Percentiles rank a stretch among this genome's conserved stretches.
Evolutionary conservation across 2,329 filamentous ascomycete genomes (phyloP).

Genomic region (Metarhizium rileyi): DNA sequence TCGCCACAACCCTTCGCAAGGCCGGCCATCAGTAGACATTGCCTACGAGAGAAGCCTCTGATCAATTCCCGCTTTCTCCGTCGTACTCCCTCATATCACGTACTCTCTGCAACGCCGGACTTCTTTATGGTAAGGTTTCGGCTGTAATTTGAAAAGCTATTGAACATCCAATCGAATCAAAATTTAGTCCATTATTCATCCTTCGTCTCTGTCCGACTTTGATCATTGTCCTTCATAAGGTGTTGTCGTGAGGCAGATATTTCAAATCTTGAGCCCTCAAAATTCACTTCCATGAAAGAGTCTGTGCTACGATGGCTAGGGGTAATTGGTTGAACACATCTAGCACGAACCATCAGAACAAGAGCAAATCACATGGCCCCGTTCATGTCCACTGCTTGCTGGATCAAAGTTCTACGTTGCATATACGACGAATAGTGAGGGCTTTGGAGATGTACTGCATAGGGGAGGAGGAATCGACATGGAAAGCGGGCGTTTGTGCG

Average conservation of each 20-base stretch:
- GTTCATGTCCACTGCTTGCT: background rate
- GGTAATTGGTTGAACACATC: background rate
- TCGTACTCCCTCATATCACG: conserved; percentile 29
- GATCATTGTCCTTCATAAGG: conserved; percentile 10
- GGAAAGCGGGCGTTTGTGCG: background rate
- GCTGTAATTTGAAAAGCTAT: conserved; percentile 50
- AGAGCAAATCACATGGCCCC: background rate
- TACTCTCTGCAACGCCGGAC: conserved; percentile 28
- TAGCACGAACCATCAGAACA: background rate
- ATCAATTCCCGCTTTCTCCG: conserved; percentile 23
- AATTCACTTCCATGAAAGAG: background rate
- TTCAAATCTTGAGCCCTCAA: conserved; percentile 1
- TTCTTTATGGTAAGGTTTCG: conserved; percentile 38
- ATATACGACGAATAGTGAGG: background rate
- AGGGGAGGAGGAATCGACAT: background rate
- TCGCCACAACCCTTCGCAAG: conserved; percentile 76
- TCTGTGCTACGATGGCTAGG: background rate
- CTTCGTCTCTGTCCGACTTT: conserved; percentile 19
- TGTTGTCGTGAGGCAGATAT: conserved; percentile 19
- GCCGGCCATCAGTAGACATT: conserved; percentile 53
- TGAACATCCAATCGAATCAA: conserved; percentile 40
- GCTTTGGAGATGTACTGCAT: background rate
- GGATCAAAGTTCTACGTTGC: background rate
- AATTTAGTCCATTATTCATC: conserved; percentile 31
- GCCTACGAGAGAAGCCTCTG: conserved; percentile 24